phyloP scores from a whole-genome alignment of 2,329 filamentous ascomycete species.

The Apiospora sp. region DNA sequence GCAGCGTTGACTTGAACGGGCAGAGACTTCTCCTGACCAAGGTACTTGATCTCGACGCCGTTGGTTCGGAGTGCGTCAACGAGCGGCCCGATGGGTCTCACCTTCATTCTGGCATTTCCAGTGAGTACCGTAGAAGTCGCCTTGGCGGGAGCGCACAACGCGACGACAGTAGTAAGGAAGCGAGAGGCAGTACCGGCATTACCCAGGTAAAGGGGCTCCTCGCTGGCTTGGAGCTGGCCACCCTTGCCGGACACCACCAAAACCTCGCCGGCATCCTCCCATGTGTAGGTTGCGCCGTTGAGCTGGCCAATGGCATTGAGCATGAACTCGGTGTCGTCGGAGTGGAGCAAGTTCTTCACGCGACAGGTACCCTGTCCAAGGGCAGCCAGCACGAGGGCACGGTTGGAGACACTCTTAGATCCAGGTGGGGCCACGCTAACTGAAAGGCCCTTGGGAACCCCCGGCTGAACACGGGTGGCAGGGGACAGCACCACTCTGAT shows the following conservation, averaged over 20 bases:
- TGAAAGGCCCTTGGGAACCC: conserved; percentile 69
- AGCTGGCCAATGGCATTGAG: conserved; percentile 87
- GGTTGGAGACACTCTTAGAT: conserved; percentile 97
- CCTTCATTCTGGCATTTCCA: conserved; percentile 95
- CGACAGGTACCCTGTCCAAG: conserved; percentile 86
- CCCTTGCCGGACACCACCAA: conserved; percentile 90
- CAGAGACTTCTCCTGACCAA: conserved; percentile 83
- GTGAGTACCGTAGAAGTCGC: conserved; percentile 81
- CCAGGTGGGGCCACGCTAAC: conserved; percentile 88
- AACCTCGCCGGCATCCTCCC: conserved; percentile 94
- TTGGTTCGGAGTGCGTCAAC: conserved; percentile 90
- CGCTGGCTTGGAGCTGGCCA: conserved; percentile 80
- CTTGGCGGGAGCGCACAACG: conserved; percentile 75
- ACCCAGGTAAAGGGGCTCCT: conserved; percentile 85
- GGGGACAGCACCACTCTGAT: conserved; percentile 86
- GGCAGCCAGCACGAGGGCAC: conserved; percentile 91
- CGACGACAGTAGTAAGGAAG: conserved; percentile 91
- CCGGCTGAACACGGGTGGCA: conserved; percentile 76
- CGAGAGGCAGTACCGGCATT: conserved; percentile 96
- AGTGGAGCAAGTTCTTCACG: conserved; percentile 92
- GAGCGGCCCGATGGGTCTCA: conserved; percentile 89
- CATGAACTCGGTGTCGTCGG: conserved; percentile 98
- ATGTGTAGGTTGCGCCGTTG: conserved; percentile 86
- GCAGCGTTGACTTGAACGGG: conserved; percentile 85
- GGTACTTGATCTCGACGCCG: conserved; percentile 85